Conservation (phyloP, 257 asterid genomes). For the Linaria vulgaris region DNA sequence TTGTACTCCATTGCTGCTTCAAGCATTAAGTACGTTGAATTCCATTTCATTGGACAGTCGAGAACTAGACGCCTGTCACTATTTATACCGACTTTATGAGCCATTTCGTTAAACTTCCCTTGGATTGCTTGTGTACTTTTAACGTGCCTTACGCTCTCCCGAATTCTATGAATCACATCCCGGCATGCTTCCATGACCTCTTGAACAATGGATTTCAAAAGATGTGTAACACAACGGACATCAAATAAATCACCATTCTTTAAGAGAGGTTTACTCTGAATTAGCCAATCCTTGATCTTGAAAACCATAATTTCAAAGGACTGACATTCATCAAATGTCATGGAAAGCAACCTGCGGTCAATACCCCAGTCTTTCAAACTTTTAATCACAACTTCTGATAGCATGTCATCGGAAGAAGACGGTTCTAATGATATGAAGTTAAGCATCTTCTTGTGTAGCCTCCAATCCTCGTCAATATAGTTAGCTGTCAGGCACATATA, state of each 20-base stretch:
- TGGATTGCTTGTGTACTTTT: slow-evolving; percentile 63
- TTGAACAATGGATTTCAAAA: slow-evolving; percentile 65
- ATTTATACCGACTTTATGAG: slow-evolving; percentile 61
- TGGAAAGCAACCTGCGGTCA: slow-evolving; percentile 74
- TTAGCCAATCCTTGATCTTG: slow-evolving; percentile 75
- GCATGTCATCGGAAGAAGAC: slow-evolving; percentile 63
- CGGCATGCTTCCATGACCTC: slow-evolving; percentile 63
- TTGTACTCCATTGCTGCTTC: slow-evolving; percentile 69
- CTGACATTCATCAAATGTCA: slow-evolving; percentile 76
- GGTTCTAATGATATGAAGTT: slow-evolving; percentile 68
- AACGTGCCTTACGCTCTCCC: slow-evolving; percentile 70
- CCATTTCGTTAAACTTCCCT: slow-evolving; percentile 63
- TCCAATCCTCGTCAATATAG: slow-evolving; percentile 81
- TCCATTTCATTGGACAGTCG: slow-evolving; percentile 79
- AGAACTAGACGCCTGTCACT: slow-evolving; percentile 54
- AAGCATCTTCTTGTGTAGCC: slow-evolving; percentile 78
- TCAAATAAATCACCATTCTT: slow-evolving; percentile 82
- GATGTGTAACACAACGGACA: slow-evolving; percentile 64
- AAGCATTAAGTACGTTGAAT: slow-evolving; percentile 74
- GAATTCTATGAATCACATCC: slow-evolving; percentile 57
- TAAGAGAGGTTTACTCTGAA: slow-evolving; percentile 64
- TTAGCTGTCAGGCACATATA: slow-evolving; percentile 75
- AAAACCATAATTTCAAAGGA: slow-evolving; percentile 61
- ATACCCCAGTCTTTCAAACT: slow-evolving; percentile 78
- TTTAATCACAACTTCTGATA: slow-evolving; percentile 73